phyloP scores from a whole-genome alignment of 129 eudicot species.

The Flaveria robusta region DNA sequence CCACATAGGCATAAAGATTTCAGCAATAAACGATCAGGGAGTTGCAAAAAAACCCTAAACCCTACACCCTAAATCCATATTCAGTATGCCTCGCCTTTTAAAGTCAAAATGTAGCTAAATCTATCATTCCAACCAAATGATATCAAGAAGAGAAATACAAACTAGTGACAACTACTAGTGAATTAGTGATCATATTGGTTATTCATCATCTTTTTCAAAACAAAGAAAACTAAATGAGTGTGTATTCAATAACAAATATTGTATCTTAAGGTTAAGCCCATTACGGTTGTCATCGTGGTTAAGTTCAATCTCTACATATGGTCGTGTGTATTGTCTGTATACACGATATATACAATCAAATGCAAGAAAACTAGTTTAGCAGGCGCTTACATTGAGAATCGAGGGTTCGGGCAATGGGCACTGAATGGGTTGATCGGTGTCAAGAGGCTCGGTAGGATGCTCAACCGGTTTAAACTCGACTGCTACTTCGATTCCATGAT shows the following conservation, averaged over 20 bases:
- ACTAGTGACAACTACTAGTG: neutral
- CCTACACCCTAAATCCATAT: neutral
- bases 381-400: conserved; percentile 75
- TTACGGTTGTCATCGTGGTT: no score
- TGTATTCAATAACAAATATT: neutral
- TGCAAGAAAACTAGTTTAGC: neutral
- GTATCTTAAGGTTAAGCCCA: no score
- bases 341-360: neutral
- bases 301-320: no score
- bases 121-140: conserved; percentile 6
- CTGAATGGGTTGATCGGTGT: conserved; percentile 78
- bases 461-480: conserved; percentile 92
- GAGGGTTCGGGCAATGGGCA: conserved; percentile 97
- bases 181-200: neutral
- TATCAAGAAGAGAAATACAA: neutral
- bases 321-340: no score
- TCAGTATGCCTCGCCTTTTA: neutral
- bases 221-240: neutral
- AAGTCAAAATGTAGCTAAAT: neutral
- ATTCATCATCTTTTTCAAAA: neutral
- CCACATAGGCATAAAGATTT: neutral
- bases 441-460: conserved; percentile 84
- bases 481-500: conserved; percentile 84
- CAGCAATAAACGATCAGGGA: neutral
- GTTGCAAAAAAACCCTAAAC: neutral